Evolutionary conservation across 768 basidiomycete species (phyloP), one percentile per base, ranked within the genome.

Genomic region (Psilocybe cyanescens): DNA sequence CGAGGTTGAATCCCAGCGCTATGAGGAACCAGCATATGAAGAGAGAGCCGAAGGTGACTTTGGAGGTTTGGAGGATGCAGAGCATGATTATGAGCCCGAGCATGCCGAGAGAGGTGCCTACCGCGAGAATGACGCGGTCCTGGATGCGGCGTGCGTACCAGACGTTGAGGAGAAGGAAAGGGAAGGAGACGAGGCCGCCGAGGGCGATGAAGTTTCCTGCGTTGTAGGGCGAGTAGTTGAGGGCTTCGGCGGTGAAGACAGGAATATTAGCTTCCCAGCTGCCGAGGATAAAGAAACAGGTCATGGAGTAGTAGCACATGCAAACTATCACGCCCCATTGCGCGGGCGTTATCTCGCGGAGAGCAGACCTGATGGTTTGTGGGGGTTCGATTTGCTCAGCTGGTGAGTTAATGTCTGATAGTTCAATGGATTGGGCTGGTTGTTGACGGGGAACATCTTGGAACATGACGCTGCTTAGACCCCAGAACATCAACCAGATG

Each of bases 191-290:
- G 29, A 83, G 74, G 8, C 87, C 89, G 16, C 88, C 88, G 9
- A 90, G 79, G 28, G 86, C 88, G 71, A 90, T 87, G 73, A 89
- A 86, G 73, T 89, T 89, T 7, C 86, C 89, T 3, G 88, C 86
- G 16, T 80, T 78, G 67, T 82, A 89, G 1, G 87, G 88, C 12
- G 83, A 80, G 78, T 83, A 88, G 67, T 78, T 69, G 68, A 88
- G 82, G 6, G 67, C 70, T 19, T 65, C 68, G 50, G 81, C 79
- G 19, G 83, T 80, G 68, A 83, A 89, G 58, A 89, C 81, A 39
- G 87, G 88, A 54, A 89, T 82, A 71, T 88, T 88, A 51, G 84
- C 77, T 71, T 90, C 88, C 87, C 86, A 89, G 11, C 83, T 81
- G 7, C 86, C 87, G 59, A 90, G 83, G 68, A 89, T 79, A 74